Evolutionary conservation across 2,329 filamentous ascomycete genomes (phyloP), one percentile per base, ranked within the genome.

Genomic region (Fusarium sterilihyphosum): DNA sequence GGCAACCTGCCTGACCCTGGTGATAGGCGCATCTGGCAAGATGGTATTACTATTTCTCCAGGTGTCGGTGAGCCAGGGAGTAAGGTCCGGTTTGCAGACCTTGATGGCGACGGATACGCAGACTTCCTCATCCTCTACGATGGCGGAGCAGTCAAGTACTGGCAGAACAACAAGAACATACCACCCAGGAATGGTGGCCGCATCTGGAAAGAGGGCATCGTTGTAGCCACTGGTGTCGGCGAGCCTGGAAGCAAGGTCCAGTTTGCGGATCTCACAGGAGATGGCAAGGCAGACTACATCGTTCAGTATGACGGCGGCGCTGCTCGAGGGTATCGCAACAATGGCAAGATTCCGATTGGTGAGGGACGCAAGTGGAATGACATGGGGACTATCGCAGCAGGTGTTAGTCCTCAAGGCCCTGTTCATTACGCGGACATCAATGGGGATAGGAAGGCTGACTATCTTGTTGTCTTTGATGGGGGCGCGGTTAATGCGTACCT

Each of bases 371-470:
- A 73, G 6, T 74, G 59, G 73, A 73, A 63, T 22, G 46, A 43
- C 6, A 62, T 63, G 71, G 71, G 61, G 6, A 73, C 71, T 5
- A 61, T 72, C 7, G 68, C 64, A 10, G 18, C 6, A 0, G 70
- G 71, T 6, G 69, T 72, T 8, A 43, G 14, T 6, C 71, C 69
- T 10, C 69, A 73, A 5, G 71, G 69, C 2, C 44, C 59, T 43
- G 73, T 77, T 2, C 41, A 31, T 1, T 77, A 69, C 4, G 74
- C 74, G 2, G 74, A 77, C 26, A 33, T 74, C 33, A 60, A 77
- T 11, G 74, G 74, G 3, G 71, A 77, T 22, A 46, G 71, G 0
- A 73, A 73, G 22, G 56, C 43, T 17, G 74, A 76, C 24, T 75
- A 77, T 14, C 61, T 77, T 26, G 60, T 72, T 16, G 47, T 49